phyloP scores from a whole-genome alignment of 768 basidiomycete species.

The Leucocoprinus birnbaumii region DNA sequence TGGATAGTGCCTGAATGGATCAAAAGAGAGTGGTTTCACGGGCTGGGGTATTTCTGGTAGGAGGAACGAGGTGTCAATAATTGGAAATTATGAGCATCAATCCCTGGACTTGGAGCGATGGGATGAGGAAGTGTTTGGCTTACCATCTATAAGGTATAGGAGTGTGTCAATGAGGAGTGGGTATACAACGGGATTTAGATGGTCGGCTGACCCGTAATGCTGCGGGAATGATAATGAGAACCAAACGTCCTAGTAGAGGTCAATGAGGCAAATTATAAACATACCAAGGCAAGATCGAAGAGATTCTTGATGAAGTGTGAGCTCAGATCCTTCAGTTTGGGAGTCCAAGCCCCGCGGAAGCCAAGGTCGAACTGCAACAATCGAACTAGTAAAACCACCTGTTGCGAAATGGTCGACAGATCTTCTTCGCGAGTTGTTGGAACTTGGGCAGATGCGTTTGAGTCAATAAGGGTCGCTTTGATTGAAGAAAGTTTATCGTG shows the following conservation, averaged over 20 bases:
- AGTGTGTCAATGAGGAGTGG: slow-evolving; percentile 72
- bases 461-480: slow-evolving; percentile 27
- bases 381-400: slow-evolving; percentile 56
- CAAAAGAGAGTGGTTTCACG: slow-evolving; percentile 47
- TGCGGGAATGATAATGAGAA: slow-evolving; percentile 21
- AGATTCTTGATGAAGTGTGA: slow-evolving; percentile 39
- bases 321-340: slow-evolving; percentile 43
- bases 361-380: slow-evolving; percentile 73
- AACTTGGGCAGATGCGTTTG: slow-evolving; percentile 22
- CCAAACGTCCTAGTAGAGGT: background rate
- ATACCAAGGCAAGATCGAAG: slow-evolving; percentile 50
- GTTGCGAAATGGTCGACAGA: slow-evolving; percentile 14
- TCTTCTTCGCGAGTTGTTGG: slow-evolving; percentile 24
- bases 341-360: slow-evolving; percentile 55
- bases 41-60: slow-evolving; percentile 60
- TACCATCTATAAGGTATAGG: slow-evolving; percentile 73
- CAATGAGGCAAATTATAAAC: slow-evolving; percentile 22
- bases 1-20: slow-evolving; percentile 69
- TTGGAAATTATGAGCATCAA: background rate
- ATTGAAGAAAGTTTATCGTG: slow-evolving; percentile 35
- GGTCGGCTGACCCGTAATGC: slow-evolving; percentile 52
- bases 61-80: background rate
- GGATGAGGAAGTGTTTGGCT: slow-evolving; percentile 18
- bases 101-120: background rate
- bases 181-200: slow-evolving; percentile 55